Percentiles rank a stretch among this genome's conserved stretches.
Evolutionary conservation across 2,329 filamentous ascomycete species (phyloP).

Genomic region (Fusarium hostae): DNA sequence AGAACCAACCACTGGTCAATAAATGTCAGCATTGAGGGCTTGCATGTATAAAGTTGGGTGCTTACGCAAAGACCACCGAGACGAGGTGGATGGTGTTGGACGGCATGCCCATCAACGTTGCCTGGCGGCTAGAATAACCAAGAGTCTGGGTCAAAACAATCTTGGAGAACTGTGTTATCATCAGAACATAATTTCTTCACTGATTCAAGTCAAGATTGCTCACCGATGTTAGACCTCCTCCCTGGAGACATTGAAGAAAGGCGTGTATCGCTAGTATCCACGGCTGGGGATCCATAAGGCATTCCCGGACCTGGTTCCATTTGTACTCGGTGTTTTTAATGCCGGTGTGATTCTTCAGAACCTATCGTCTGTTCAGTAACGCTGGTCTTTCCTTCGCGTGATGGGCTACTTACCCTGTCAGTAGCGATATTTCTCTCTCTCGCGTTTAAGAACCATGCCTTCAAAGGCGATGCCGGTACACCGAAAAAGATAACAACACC

Average conservation of each 20-base stretch:
- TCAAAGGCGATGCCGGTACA: not conserved
- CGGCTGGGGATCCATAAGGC: not conserved
- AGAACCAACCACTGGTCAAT: not conserved
- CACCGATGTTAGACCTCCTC: not conserved
- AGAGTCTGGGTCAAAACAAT: not conserved
- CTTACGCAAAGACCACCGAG: not conserved
- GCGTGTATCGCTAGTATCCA: not conserved
- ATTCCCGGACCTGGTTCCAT: not conserved
- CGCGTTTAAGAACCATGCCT: not conserved
- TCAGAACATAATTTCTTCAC: rapidly evolving
- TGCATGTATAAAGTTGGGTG: rapidly evolving
- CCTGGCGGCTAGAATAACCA: not conserved
- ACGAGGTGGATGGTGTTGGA: not conserved
- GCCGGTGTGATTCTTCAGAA: not conserved
- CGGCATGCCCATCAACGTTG: not conserved
- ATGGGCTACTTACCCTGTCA: not conserved
- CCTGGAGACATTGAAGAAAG: rapidly evolving
- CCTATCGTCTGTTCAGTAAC: not conserved
- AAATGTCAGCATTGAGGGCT: rapidly evolving
- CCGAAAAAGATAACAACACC: not conserved
- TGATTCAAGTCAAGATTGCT: not conserved
- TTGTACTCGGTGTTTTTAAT: not conserved
- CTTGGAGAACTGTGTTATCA: rapidly evolving
- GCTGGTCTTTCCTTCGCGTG: not conserved
- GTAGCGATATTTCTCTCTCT: rapidly evolving